Evolutionary conservation across 1,139 yeast species (phyloP).

Genomic region (Hemisphaericaspora subhashii): DNA sequence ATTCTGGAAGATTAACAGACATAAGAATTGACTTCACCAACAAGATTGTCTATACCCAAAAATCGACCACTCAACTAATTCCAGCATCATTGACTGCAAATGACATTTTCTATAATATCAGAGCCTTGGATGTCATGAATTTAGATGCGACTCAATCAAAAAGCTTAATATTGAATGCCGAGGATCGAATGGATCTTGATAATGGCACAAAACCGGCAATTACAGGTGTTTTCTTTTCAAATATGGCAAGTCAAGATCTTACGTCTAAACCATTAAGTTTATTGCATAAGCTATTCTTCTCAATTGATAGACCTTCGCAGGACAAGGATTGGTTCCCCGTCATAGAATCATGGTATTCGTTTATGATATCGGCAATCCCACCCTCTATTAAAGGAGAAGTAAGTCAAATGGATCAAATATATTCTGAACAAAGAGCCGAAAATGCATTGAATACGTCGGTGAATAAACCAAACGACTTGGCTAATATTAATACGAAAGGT

Average conservation of each 20-base stretch:
- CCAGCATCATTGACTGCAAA: conserved; percentile 22
- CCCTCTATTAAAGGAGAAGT: conserved; percentile 24
- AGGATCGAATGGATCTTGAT: conserved; percentile 16
- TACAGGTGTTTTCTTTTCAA: not conserved
- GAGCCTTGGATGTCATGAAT: conserved; percentile 21
- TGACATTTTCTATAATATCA: conserved; percentile 28
- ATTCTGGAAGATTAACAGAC: conserved; percentile 42
- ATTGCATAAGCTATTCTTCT: conserved; percentile 18
- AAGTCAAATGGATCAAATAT: conserved; percentile 43
- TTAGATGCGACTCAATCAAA: conserved; percentile 6
- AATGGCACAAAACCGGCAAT: conserved; percentile 1
- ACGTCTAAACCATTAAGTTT: conserved; percentile 1
- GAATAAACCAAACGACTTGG: conserved; percentile 9
- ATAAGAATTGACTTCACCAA: conserved; percentile 48
- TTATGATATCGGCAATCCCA: conserved; percentile 34
- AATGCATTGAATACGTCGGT: conserved; percentile 9
- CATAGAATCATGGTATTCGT: conserved; percentile 29
- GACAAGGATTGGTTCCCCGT: conserved; percentile 19
- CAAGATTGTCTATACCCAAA: conserved; percentile 22
- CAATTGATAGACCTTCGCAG: conserved; percentile 20
- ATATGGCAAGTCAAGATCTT: not conserved
- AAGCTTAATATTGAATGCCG: conserved; percentile 2
- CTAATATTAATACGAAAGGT: conserved; percentile 11
- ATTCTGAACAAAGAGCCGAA: conserved; percentile 35
- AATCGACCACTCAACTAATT: conserved; percentile 8